Percentiles rank a stretch among this genome's conserved stretches.
phyloP scores from a whole-genome alignment of 2,329 filamentous ascomycete species.

The Neofusicoccum umdonicola region DNA sequence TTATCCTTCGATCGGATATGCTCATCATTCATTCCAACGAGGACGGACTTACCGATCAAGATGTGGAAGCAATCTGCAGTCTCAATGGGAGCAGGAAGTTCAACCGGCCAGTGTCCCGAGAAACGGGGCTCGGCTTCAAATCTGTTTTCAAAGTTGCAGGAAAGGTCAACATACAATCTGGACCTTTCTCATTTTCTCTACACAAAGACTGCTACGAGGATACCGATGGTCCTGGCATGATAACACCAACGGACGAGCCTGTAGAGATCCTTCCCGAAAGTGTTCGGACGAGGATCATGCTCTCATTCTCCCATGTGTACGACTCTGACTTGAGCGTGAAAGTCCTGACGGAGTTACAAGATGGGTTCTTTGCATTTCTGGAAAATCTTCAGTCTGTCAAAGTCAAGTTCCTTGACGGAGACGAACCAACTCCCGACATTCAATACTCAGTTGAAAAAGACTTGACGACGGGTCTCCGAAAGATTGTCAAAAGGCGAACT shows the following conservation, averaged over 20 bases:
- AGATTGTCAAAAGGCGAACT: background rate
- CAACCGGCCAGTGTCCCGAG: slow-evolving; percentile 28
- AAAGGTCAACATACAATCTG: slow-evolving; percentile 42
- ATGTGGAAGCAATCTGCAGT: slow-evolving; percentile 49
- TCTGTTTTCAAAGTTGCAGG: slow-evolving; percentile 36
- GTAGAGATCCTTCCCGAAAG: slow-evolving; percentile 12
- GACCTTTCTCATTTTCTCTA: slow-evolving; percentile 38
- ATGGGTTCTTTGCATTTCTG: too few species aligned
- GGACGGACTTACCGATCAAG: slow-evolving; percentile 21
- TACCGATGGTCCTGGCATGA: slow-evolving; percentile 53
- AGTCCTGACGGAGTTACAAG: background rate
- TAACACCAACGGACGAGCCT: slow-evolving; percentile 40
- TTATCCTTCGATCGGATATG: slow-evolving; percentile 22
- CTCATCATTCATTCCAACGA: slow-evolving; percentile 38
- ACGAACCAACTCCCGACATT: too few species aligned
- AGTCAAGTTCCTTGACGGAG: too few species aligned
- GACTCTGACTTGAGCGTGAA: background rate
- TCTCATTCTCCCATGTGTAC: slow-evolving; percentile 1
- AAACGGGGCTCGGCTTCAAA: slow-evolving; percentile 40
- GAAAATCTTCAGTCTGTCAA: too few species aligned
- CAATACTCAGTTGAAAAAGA: too few species aligned
- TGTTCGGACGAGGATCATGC: slow-evolving; percentile 24
- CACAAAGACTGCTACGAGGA: slow-evolving; percentile 26
- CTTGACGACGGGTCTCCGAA: background rate
- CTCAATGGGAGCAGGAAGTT: slow-evolving; percentile 46